phyloP scores from a whole-genome alignment of 495 filamentous ascomycete species.

The Hamigera avellanea region DNA sequence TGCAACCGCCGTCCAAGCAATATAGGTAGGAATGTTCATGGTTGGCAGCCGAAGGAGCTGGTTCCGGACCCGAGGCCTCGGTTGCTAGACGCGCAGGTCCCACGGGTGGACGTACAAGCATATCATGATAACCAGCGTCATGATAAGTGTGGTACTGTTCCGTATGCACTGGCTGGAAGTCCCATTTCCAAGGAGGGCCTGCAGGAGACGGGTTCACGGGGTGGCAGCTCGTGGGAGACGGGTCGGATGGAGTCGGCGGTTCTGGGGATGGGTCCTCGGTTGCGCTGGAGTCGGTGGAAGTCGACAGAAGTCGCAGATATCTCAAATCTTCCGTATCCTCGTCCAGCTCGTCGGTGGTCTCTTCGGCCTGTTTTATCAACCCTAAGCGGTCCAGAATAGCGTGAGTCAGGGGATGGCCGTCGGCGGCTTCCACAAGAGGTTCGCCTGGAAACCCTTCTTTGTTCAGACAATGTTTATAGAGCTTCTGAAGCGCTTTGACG shows the following conservation, averaged over 20 bases:
- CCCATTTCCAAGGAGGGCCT: conserved; percentile 21
- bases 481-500: conserved; percentile 32
- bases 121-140: conserved; percentile 14
- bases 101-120: too few relatives aligned
- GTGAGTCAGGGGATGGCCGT: conserved; percentile 34
- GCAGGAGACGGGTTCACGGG: conserved; percentile 10
- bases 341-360: conserved; percentile 24
- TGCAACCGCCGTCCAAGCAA: conserved; percentile 6
- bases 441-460: conserved; percentile 38
- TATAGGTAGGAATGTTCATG: conserved; percentile 9
- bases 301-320: conserved; percentile 27
- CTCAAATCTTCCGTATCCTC: conserved; percentile 29
- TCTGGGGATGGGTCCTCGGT: conserved; percentile 33
- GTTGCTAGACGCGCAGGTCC: conserved; percentile 7
- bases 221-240: conserved; percentile 15
- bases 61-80: conserved; percentile 12
- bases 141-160: conserved; percentile 14
- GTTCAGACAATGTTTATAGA: conserved; percentile 33
- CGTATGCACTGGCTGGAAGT: conserved; percentile 15
- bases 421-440: conserved; percentile 27
- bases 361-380: conserved; percentile 36
- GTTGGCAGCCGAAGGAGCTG: conserved; percentile 3
- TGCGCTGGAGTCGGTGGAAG: conserved; percentile 28
- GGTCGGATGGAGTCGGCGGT: conserved; percentile 27
- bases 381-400: conserved; percentile 35